Evolutionary conservation across 2,329 filamentous ascomycete genomes (phyloP).

Genomic region (Sporothrix humicola): DNA sequence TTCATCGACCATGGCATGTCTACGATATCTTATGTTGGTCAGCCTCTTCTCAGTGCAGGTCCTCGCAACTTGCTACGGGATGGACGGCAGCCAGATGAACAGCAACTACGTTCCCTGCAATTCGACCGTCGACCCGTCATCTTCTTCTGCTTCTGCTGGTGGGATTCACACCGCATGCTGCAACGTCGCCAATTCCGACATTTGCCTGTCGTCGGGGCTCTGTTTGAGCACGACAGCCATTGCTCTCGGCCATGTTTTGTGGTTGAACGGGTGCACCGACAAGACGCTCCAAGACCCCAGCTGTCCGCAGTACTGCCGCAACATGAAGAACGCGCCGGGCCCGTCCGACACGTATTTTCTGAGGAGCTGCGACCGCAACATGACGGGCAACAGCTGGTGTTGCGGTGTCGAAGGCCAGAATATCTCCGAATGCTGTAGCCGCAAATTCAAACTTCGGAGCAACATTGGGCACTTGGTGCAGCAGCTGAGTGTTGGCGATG

Average conservation of each 20-base stretch:
- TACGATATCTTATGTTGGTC: neutral
- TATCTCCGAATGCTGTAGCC: constrained; percentile 37
- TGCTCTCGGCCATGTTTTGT: constrained; percentile 37
- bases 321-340: neutral
- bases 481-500: constrained; percentile 14
- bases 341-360: constrained; percentile 18
- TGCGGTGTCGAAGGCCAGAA: constrained; percentile 36
- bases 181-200: constrained; percentile 38
- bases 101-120: constrained; percentile 35
- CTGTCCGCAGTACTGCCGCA: constrained; percentile 39
- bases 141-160: neutral
- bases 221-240: constrained; percentile 38
- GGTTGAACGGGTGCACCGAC: constrained; percentile 40
- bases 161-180: constrained; percentile 40
- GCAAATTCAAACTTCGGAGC: constrained; percentile 36
- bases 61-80: constrained; percentile 26
- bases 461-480: constrained; percentile 38
- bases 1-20: neutral
- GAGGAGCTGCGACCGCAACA: constrained; percentile 34
- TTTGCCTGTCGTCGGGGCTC: constrained; percentile 39
- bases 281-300: constrained; percentile 37
- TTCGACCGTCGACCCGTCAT: constrained; percentile 22
- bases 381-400: constrained; percentile 38
- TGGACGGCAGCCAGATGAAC: constrained; percentile 23
- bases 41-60: neutral